Percentiles rank a stretch among this genome's conserved stretches.
Evolutionary conservation across 345 rosid species (phyloP).

Genomic region (Odontarrhena argentea): DNA sequence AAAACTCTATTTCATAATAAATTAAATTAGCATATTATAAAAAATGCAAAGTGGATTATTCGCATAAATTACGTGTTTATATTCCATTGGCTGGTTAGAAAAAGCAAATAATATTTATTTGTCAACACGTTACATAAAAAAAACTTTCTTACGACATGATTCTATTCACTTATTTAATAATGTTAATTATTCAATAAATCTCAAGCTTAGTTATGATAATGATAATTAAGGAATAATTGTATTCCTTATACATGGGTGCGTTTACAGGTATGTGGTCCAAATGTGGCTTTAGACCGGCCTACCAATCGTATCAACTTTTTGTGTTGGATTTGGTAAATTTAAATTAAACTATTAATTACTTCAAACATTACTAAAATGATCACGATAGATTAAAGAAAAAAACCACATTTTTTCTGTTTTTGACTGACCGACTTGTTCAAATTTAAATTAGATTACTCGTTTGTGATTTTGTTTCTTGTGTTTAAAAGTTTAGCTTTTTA

Average conservation of each 20-base stretch:
- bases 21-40: neutral
- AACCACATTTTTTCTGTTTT: slow-evolving; percentile 4
- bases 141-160: slow-evolving; percentile 21
- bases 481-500: slow-evolving; percentile 16
- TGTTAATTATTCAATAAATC: neutral
- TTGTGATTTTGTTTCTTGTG: slow-evolving; percentile 14
- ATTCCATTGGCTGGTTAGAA: neutral
- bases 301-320: slow-evolving; percentile 34
- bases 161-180: neutral
- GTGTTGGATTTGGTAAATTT: slow-evolving; percentile 39
- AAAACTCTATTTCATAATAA: neutral
- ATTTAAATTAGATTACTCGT: neutral
- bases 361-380: neutral
- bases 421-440: slow-evolving; percentile 17
- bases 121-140: slow-evolving; percentile 24
- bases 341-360: slow-evolving; percentile 5
- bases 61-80: slow-evolving; percentile 26
- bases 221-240: slow-evolving; percentile 1
- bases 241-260: slow-evolving; percentile 17
- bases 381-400: neutral
- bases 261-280: slow-evolving; percentile 41
- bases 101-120: slow-evolving; percentile 18
- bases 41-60: slow-evolving; percentile 23
- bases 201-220: slow-evolving; percentile 3
- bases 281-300: slow-evolving; percentile 34